Conservation (phyloP, 805 yeast genomes). For the Grigorovia jiainica region DNA sequence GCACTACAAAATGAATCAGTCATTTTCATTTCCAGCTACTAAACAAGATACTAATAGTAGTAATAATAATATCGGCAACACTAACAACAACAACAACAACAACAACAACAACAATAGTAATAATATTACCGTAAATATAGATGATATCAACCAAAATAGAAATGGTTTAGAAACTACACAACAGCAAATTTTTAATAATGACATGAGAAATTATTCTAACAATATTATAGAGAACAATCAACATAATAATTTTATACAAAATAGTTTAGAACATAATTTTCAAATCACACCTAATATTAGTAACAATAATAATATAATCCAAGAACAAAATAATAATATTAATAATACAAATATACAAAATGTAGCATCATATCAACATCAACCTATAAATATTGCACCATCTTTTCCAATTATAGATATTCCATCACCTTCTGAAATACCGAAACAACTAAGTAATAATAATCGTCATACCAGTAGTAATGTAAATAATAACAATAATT, state of each 20-base stretch:
- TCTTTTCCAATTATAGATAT: constrained; percentile 11
- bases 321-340: not conserved
- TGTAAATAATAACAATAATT: too few species aligned
- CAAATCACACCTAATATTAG: too few species aligned
- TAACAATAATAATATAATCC: too few species aligned
- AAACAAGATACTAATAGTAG: not conserved
- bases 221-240: too few species aligned
- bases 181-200: too few species aligned
- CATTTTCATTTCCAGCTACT: not conserved
- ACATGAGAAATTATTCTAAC: too few species aligned
- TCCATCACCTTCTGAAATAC: constrained; percentile 11
- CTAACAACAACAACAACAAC: not conserved
- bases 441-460: constrained; percentile 1
- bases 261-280: too few species aligned
- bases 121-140: not conserved
- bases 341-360: not conserved
- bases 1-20: not conserved
- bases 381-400: not conserved
- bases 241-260: too few species aligned
- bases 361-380: not conserved
- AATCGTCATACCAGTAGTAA: not conserved
- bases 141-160: too few species aligned
- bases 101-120: not conserved
- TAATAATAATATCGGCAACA: not conserved
- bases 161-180: too few species aligned